Evolutionary conservation across 2,329 filamentous ascomycete species (phyloP), one percentile per base, ranked within the genome.

Genomic region (Venturia oleaginea): DNA sequence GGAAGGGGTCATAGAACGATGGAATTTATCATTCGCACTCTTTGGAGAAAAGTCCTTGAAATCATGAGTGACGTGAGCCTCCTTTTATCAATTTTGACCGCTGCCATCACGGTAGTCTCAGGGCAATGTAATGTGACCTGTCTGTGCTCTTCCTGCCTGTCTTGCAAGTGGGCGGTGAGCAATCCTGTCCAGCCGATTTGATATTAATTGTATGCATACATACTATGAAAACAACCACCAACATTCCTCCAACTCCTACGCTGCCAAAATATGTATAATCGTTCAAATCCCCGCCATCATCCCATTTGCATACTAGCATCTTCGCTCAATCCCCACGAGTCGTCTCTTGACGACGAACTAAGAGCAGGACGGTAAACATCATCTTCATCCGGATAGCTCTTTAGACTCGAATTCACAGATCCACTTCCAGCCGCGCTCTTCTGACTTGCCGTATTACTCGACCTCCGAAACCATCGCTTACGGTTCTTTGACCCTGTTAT

Each of bases 261-360:
- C 51, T 57, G 7, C 19, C 51, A 27, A 37, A n/a, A 3, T 17
- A 4, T n/a, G n/a, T 34, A 32, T 3, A 32, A 22, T 10, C 19
- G 30, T 34, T n/a, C 27, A n/a, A 15, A 8, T 7, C 27, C 11
- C 22, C 15, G 15, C 4, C 7, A 22, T 79, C 73, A 93, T 74
- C 93, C 91, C 68, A 96, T 77, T 38, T 86, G 88, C 89, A 96
- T 94, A 70, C 88, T 82, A 30, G 89, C 86, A 71, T 96, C 91
- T 72, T 96, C 92, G 0, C 90, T 89, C 61, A 95, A 83, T 0
- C 90, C 90, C 86, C 91, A 92, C 70, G 85, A 83, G 66, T 77
- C 77, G 43, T 78, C 75, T 76, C 83, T 68, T 78, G 86, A 68
- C 68, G 77, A 72, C 73, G 75, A 27, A 74, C 81, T 72, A 64